Percentiles rank a stretch among this genome's conserved stretches.
These are phyloP conservation scores for Cladosporium colombiae DNA, from an alignment of 2,329 filamentous ascomycete species.

Conservation along the genomic window DNA sequence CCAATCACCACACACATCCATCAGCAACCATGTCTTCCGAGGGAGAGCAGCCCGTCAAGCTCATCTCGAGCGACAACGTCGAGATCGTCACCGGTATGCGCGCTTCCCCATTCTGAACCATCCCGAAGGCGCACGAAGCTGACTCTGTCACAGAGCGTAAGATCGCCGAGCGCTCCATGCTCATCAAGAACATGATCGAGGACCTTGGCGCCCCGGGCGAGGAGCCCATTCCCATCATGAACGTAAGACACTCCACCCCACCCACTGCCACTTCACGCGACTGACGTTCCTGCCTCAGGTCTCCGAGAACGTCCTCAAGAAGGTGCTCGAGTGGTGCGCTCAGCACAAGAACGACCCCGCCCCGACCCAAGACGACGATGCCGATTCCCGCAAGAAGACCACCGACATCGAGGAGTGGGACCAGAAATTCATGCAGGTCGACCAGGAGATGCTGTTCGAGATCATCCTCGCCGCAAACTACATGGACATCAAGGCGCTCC, in stretches of 20 bases:
- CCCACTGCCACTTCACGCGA: conserved; percentile 7
- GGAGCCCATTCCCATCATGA: conserved; percentile 84
- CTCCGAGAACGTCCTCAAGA: conserved; percentile 88
- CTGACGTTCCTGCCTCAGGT: conserved; percentile 53
- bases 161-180: conserved; percentile 85
- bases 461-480: conserved; percentile 99
- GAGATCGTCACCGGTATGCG: conserved; percentile 45
- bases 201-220: conserved; percentile 69
- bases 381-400: conserved; percentile 94
- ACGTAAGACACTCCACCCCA: conserved; percentile 47
- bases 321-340: conserved; percentile 97
- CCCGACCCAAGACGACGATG: conserved; percentile 81
- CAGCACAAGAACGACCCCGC: conserved; percentile 89
- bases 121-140: conserved; percentile 21
- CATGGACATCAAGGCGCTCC: conserved; percentile 95
- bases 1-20: conserved; percentile 15
- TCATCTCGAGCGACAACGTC: conserved; percentile 49
- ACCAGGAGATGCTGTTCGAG: conserved; percentile 99
- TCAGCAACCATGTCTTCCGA: conserved; percentile 36
- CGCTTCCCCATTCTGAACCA: conserved; percentile 3
- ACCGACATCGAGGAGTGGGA: conserved; percentile 99
- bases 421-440: conserved; percentile 99
- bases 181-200: conserved; percentile 98
- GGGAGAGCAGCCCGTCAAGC: conserved; percentile 42
- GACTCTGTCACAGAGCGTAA: conserved; percentile 60